These are phyloP conservation scores for Candolleomyces aberdarensis DNA, from an alignment of 768 basidiomycete species.

Conservation along the genomic window DNA sequence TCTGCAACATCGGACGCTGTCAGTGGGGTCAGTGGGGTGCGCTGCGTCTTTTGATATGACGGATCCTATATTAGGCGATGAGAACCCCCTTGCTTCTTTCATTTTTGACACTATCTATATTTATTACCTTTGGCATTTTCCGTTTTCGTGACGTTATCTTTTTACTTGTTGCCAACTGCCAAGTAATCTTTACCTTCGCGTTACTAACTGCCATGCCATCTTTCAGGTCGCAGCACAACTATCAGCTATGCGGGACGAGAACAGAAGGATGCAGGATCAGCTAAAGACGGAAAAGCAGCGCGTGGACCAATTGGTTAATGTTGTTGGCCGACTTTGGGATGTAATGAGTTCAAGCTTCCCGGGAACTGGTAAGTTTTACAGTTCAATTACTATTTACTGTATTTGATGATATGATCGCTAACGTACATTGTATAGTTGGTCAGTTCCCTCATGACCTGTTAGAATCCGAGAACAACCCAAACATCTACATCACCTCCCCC, in stretches of 20 bases:
- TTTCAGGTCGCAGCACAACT: conserved; percentile 59
- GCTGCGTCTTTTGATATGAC: not conserved
- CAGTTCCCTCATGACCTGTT: conserved; percentile 51
- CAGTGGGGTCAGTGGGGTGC: not conserved
- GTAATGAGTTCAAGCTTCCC: conserved; percentile 54
- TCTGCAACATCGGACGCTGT: not conserved
- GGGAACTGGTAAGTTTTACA: conserved; percentile 42
- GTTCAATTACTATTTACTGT: conserved; percentile 1
- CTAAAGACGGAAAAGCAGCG: conserved; percentile 55
- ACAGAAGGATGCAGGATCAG: conserved; percentile 57
- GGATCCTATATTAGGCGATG: too few relatives aligned
- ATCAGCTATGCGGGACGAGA: conserved; percentile 69
- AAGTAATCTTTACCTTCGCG: conserved; percentile 15
- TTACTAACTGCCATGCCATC: conserved; percentile 5
- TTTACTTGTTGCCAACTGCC: conserved; percentile 6
- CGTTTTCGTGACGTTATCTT: not conserved
- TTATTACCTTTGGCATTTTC: conserved; percentile 8
- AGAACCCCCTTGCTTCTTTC: not conserved
- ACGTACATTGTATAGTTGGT: conserved; percentile 29
- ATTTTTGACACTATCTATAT: not conserved
- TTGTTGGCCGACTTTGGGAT: conserved; percentile 64
- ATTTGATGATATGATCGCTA: not conserved
- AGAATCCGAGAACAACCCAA: conserved; percentile 53
- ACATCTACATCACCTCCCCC: conserved; percentile 74
- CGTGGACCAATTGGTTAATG: conserved; percentile 55